These are phyloP conservation scores for Scopulariopsis brevicaulis DNA, from an alignment of 2,329 filamentous ascomycete species.

Conservation along the genomic window DNA sequence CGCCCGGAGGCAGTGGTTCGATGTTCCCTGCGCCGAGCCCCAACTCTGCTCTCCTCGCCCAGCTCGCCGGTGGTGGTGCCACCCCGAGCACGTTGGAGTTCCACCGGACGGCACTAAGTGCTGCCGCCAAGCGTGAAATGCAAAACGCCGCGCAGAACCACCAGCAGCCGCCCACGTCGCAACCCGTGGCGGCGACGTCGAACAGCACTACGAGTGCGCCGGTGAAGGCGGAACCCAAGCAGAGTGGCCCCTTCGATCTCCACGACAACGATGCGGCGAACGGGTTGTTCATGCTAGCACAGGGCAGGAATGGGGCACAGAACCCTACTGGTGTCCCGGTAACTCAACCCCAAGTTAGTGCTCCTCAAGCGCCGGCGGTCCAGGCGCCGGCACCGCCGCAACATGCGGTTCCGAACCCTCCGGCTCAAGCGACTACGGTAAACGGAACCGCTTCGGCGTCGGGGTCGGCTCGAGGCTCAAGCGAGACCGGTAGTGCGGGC, in stretches of 20 bases:
- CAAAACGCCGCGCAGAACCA: constrained; percentile 24
- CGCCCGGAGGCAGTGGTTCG: constrained; percentile 86
- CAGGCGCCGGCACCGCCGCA: constrained; percentile 22
- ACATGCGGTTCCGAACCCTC: constrained; percentile 24
- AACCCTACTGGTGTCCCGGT: constrained; percentile 34
- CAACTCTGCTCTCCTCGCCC: constrained; percentile 71
- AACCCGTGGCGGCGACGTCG: constrained; percentile 37
- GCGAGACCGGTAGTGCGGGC: constrained; percentile 55
- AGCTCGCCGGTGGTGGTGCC: constrained; percentile 67
- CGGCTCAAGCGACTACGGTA: constrained; percentile 37
- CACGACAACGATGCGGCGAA: constrained; percentile 95
- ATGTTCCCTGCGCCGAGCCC: constrained; percentile 94
- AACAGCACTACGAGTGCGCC: constrained; percentile 21
- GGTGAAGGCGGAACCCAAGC: constrained; percentile 36
- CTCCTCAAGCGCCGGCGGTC: constrained; percentile 35
- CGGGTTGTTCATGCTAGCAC: constrained; percentile 81
- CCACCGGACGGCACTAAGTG: constrained; percentile 81
- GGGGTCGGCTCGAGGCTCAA: constrained; percentile 41
- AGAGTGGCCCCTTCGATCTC: constrained; percentile 63
- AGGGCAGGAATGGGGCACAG: constrained; percentile 53
- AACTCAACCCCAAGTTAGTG: constrained; percentile 33
- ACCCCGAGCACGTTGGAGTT: constrained; percentile 91
- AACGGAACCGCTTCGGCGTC: constrained; percentile 30
- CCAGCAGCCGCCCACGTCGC: constrained; percentile 27
- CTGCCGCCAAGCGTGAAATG: constrained; percentile 49